Percentiles rank a stretch among this genome's conserved stretches.
These are phyloP conservation scores for Candida jianshihensis DNA, from an alignment of 805 yeast species.

Conservation along the genomic window DNA sequence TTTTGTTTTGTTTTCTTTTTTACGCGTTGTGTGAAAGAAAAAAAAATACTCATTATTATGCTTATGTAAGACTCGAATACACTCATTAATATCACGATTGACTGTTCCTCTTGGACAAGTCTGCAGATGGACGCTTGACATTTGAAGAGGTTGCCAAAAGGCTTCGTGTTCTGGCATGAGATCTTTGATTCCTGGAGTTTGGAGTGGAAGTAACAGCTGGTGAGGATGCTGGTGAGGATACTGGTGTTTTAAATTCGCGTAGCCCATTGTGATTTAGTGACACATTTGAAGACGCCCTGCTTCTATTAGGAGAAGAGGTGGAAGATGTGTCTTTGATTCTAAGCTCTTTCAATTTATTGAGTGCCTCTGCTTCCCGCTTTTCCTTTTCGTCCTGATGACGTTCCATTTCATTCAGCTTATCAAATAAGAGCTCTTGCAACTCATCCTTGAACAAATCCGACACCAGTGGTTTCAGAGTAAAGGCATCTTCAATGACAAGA, in stretches of 20 bases:
- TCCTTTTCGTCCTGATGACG: constrained; percentile 8
- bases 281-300: not conserved
- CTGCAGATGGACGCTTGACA: constrained; percentile 17
- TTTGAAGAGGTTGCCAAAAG: constrained; percentile 3
- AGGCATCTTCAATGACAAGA: constrained; percentile 7
- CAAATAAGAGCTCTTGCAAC: constrained; percentile 7
- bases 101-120: constrained; percentile 15
- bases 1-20: not conserved
- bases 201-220: constrained; percentile 5
- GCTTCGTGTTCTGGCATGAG: constrained; percentile 6
- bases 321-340: constrained; percentile 1
- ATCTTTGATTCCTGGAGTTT: constrained; percentile 13
- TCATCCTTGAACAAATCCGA: constrained; percentile 9
- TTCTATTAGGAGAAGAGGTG: constrained; percentile 2
- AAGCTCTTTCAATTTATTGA: constrained; percentile 6
- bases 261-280: constrained; percentile 13
- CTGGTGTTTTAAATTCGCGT: constrained; percentile 20
- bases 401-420: constrained; percentile 14
- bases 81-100: not conserved
- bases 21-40: not conserved
- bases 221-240: constrained; percentile 11
- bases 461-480: constrained; percentile 5
- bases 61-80: not conserved
- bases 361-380: constrained; percentile 13
- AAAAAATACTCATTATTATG: no score